Conservation (phyloP, 345 rosid species). For the Eucalyptus cloeziana region DNA sequence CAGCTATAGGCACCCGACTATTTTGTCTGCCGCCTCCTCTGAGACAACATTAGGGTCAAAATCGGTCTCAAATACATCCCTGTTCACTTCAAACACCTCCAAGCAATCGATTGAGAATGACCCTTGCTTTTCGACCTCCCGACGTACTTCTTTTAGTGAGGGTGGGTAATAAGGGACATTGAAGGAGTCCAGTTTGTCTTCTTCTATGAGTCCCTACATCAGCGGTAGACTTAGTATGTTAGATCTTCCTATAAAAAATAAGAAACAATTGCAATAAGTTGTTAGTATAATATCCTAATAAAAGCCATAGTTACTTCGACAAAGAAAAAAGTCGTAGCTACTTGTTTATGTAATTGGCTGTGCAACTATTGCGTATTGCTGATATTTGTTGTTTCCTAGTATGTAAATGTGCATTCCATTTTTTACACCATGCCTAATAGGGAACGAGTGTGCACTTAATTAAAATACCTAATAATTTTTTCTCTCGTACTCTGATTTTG, state of each 20-base stretch:
- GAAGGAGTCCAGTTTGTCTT: slow-evolving; percentile 25
- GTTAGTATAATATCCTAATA: not conserved
- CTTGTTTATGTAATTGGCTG: no score
- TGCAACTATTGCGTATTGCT: no score
- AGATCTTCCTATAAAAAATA: not conserved
- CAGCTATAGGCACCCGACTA: slow-evolving; percentile 28
- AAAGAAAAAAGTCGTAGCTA: no score
- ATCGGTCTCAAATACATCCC: slow-evolving; percentile 7
- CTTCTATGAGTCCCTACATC: slow-evolving; percentile 31
- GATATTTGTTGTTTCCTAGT: no score
- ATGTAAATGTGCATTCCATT: not conserved
- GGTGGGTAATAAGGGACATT: slow-evolving; percentile 41
- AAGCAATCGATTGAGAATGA: slow-evolving; percentile 18
- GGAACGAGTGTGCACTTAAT: not conserved
- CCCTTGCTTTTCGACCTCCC: slow-evolving; percentile 22
- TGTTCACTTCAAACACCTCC: slow-evolving; percentile 17
- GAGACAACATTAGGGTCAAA: not conserved
- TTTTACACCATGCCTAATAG: not conserved
- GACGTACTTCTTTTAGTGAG: slow-evolving; percentile 26
- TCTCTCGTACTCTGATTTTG: not conserved
- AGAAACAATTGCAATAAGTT: not conserved
- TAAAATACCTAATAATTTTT: not conserved
- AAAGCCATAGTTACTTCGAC: not conserved
- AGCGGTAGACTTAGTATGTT: no score
- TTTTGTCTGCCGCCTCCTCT: slow-evolving; percentile 9